Evolutionary conservation across 306 rosid genomes (phyloP).

Genomic region (Trifolium pratense): DNA sequence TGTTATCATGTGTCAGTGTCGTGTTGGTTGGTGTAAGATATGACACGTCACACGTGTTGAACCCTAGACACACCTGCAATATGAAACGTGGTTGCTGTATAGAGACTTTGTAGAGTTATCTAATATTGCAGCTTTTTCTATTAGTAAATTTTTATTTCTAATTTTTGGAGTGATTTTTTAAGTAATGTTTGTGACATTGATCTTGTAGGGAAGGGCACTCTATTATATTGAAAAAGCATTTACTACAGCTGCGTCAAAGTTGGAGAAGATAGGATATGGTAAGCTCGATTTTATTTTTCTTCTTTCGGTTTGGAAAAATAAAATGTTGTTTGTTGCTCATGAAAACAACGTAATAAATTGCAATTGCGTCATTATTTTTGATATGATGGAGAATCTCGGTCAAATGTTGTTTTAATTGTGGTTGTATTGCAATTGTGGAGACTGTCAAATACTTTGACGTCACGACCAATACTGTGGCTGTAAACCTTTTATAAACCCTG

Average conservation of each 20-base stretch:
- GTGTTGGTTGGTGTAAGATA: too few species aligned
- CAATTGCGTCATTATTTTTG: background rate
- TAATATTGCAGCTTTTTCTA: too few species aligned
- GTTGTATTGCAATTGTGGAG: background rate
- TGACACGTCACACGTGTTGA: too few species aligned
- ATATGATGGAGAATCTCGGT: background rate
- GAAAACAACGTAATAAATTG: background rate
- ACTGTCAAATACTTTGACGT: background rate
- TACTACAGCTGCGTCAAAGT: conserved; percentile 84
- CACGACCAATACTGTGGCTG: background rate
- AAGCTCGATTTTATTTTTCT: background rate
- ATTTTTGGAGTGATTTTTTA: conserved; percentile 15
- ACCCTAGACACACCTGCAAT: too few species aligned
- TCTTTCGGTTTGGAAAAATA: background rate
- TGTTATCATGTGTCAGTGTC: too few species aligned
- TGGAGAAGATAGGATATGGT: conserved; percentile 97
- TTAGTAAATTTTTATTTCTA: too few species aligned
- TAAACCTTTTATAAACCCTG: background rate
- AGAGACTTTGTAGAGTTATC: too few species aligned
- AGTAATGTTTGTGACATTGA: conserved; percentile 39
- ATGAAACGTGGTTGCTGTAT: too few species aligned
- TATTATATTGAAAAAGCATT: conserved; percentile 82
- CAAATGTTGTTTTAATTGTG: background rate
- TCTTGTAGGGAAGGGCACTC: conserved; percentile 83
- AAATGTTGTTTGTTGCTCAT: conserved; percentile 17